These are phyloP conservation scores for Paraphoma chrysanthemicola DNA, from an alignment of 2,329 filamentous ascomycete genomes.

Conservation along the genomic window DNA sequence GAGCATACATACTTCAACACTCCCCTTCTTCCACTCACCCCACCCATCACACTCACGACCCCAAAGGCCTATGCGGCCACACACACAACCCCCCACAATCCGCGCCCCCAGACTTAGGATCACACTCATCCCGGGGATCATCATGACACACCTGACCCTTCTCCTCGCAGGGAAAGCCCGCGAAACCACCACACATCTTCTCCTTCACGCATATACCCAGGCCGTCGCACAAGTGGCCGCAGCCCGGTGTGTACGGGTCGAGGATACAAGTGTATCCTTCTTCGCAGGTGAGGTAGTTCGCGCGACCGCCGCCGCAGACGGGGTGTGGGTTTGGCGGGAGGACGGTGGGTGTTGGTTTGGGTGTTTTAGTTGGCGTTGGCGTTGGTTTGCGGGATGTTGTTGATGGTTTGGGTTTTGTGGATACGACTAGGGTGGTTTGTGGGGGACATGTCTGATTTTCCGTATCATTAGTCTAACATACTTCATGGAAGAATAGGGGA, in stretches of 20 bases:
- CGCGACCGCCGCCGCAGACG: conserved; percentile 38
- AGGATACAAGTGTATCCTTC: conserved; percentile 36
- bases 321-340: conserved; percentile 16
- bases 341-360: conserved; percentile 2
- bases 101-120: conserved; percentile 46
- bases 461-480: too few species aligned
- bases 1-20: too few species aligned
- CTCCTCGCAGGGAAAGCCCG: conserved; percentile 41
- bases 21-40: background rate
- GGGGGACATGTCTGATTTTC: background rate
- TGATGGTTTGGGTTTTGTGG: background rate
- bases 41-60: background rate
- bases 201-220: conserved; percentile 45
- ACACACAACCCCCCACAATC: conserved; percentile 56
- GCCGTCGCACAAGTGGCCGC: conserved; percentile 42
- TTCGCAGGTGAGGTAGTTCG: conserved; percentile 11
- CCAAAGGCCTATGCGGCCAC: conserved; percentile 18
- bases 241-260: conserved; percentile 37
- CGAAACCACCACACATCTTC: conserved; percentile 52
- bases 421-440: background rate
- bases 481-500: too few species aligned
- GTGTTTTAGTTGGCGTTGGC: background rate
- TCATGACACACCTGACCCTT: conserved; percentile 50
- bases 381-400: background rate
- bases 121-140: conserved; percentile 53